phyloP scores from a whole-genome alignment of 148 eudicot species.

The Rhododendron kiyosumense region DNA sequence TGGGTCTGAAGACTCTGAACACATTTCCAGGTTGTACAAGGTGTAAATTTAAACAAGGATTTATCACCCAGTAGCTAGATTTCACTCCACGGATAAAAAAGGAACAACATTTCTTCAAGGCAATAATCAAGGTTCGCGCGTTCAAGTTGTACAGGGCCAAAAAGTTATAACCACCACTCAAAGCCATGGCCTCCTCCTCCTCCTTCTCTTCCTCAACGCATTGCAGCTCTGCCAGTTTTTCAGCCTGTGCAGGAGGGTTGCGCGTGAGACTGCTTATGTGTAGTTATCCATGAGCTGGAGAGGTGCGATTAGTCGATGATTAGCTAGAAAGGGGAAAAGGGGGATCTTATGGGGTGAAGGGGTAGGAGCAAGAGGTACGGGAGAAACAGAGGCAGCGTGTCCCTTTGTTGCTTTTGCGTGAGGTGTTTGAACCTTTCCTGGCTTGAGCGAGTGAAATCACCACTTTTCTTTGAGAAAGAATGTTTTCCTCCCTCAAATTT shows the following conservation, averaged over 20 bases:
- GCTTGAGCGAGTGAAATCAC: too few relatives aligned
- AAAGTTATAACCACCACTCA: conserved; percentile 9
- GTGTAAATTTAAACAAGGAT: neutral
- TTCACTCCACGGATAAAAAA: neutral
- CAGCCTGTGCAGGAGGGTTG: conserved; percentile 61
- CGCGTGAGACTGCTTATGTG: too few relatives aligned
- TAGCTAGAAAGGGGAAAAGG: too few relatives aligned
- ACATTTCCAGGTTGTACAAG: neutral
- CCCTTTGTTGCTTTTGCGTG: too few relatives aligned
- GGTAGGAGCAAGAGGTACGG: too few relatives aligned
- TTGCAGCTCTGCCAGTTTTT: conserved; percentile 71
- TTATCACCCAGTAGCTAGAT: neutral
- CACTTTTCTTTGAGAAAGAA: too few relatives aligned
- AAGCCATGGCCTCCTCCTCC: conserved; percentile 31
- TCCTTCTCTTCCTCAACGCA: conserved; percentile 61
- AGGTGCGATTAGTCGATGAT: too few relatives aligned
- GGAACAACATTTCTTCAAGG: neutral
- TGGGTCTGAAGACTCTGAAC: too few relatives aligned
- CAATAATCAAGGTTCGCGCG: neutral
- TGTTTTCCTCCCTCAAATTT: too few relatives aligned
- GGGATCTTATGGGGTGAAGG: too few relatives aligned
- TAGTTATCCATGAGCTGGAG: too few relatives aligned
- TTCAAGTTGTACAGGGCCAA: neutral
- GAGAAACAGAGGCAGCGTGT: too few relatives aligned
- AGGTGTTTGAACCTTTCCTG: rapidly evolving